Percentiles rank a stretch among this genome's conserved stretches.
Evolutionary conservation across 2,329 filamentous ascomycete species (phyloP).

Genomic region (Mycogone perniciosa): DNA sequence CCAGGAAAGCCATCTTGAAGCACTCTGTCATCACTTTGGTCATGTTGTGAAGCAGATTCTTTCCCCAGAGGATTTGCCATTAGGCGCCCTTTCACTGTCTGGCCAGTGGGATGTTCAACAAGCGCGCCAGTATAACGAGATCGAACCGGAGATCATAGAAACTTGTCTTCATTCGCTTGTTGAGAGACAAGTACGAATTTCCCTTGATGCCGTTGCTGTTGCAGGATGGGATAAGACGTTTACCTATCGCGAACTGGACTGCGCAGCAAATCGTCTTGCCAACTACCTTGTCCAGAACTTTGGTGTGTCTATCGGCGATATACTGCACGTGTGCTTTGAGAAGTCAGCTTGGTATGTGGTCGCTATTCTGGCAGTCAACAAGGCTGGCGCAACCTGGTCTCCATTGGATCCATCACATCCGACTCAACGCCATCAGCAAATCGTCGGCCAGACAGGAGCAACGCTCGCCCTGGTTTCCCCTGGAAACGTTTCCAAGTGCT

Average conservation of each 20-base stretch:
- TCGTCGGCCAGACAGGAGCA: slow-evolving; percentile 5
- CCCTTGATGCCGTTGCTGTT: neutral
- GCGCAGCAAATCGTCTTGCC: neutral
- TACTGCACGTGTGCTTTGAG: slow-evolving; percentile 9
- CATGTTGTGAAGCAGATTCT: too few relatives aligned
- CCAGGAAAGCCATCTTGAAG: too few relatives aligned
- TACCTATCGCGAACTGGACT: neutral
- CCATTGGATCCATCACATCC: slow-evolving; percentile 5
- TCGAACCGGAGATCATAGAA: neutral
- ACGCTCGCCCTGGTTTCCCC: neutral
- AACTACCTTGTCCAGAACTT: neutral
- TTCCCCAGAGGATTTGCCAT: too few relatives aligned
- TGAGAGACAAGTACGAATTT: neutral
- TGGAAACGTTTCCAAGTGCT: neutral
- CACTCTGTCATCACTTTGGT: too few relatives aligned
- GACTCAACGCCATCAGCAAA: slow-evolving; percentile 1
- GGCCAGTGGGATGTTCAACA: slow-evolving; percentile 2
- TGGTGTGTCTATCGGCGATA: neutral
- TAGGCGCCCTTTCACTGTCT: too few relatives aligned
- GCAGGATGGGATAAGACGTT: slow-evolving; percentile 2
- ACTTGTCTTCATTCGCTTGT: slow-evolving; percentile 2
- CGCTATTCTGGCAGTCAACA: slow-evolving; percentile 9
- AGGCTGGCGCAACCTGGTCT: slow-evolving; percentile 6
- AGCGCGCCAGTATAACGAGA: neutral
- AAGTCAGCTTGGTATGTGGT: slow-evolving; percentile 8